phyloP scores from a whole-genome alignment of 2,329 filamentous ascomycete species.

The Aspergillus bombycis region DNA sequence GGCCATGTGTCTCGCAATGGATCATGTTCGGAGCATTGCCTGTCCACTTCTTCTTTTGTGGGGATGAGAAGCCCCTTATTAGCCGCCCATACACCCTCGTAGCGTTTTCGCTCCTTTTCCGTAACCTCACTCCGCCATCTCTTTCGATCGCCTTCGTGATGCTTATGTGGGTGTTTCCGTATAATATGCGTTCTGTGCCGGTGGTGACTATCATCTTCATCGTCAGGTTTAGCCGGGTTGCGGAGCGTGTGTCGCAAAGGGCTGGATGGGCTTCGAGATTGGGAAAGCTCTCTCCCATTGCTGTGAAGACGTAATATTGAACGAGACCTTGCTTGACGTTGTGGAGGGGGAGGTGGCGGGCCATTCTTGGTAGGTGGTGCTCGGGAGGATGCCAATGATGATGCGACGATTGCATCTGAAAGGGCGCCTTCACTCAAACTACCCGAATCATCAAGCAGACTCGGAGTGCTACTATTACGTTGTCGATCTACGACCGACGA shows the following conservation, averaged over 20 bases:
- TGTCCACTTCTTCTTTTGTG: constrained; percentile 14
- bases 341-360: constrained; percentile 44
- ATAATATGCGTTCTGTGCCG: constrained; percentile 41
- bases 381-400: constrained; percentile 49
- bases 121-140: constrained; percentile 49
- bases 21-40: constrained; percentile 14
- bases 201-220: constrained; percentile 32
- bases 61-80: constrained; percentile 48
- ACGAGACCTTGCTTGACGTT: constrained; percentile 40
- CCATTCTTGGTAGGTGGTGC: constrained; percentile 42
- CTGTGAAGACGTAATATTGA: constrained; percentile 41
- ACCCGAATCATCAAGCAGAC: constrained; percentile 24
- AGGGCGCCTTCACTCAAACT: constrained; percentile 42
- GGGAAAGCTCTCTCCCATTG: constrained; percentile 31
- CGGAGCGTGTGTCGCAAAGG: constrained; percentile 48
- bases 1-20: constrained; percentile 24
- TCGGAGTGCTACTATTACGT: constrained; percentile 28
- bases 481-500: constrained; percentile 30
- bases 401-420: constrained; percentile 52
- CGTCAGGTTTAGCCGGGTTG: constrained; percentile 38
- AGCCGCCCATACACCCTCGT: constrained; percentile 55
- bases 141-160: constrained; percentile 52
- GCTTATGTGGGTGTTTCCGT: constrained; percentile 51
- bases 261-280: constrained; percentile 41
- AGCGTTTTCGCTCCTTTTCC: constrained; percentile 51